Base-by-base conservation (phyloP, 345 rosid species). In the Sonneratia alba region DNA sequence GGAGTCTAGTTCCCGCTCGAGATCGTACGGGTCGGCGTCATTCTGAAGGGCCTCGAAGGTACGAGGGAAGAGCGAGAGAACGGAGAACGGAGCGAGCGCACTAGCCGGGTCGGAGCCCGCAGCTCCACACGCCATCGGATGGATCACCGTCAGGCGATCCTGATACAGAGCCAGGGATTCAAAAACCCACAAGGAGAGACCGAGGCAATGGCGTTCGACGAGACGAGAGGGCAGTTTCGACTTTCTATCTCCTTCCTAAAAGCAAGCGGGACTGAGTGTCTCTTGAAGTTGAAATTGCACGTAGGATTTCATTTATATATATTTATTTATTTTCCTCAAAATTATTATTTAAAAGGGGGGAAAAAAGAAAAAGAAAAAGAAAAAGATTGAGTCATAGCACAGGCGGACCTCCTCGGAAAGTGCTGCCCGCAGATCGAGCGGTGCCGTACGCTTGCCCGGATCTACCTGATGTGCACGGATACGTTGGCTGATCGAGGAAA, bases 41-140 rank as follows among this genome's bases (percentile, higher is more conserved):
- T 61, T 67, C 13, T 82, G 78, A 53, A 82, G 76, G 45, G 83
- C 81, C 36, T 86, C 79, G 14, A 94, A 77, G 3, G 93, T 83
- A 14, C 88, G 83, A 51, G 86, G 85, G 66, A 89, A 88, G 75
- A 91, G 87, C n/a, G 93, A 77, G 47, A 88, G 82, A 5, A 86
- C 90, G 3, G 79, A 79, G 74, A 81, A 86, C 49, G 68, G 81
- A 32, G 69, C 82, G 18, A 93, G 77, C 6, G 96, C 92, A 85
- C 86, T 91, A 56, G 80, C 71, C 67, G 70, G 48, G 45, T 49
- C 70, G 12, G 77, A 22, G 73, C 57, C 56, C 76, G 2, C 2
- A 34, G 57, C 65, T 51, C 43, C 74, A 57, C 49, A 21, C 64
- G 68, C 72, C 75, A 61, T 72, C 16, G 12, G 14, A 4, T 1